Conservation (phyloP, 192 early-diverging fungal species). For the Backusella tarrabulga region DNA sequence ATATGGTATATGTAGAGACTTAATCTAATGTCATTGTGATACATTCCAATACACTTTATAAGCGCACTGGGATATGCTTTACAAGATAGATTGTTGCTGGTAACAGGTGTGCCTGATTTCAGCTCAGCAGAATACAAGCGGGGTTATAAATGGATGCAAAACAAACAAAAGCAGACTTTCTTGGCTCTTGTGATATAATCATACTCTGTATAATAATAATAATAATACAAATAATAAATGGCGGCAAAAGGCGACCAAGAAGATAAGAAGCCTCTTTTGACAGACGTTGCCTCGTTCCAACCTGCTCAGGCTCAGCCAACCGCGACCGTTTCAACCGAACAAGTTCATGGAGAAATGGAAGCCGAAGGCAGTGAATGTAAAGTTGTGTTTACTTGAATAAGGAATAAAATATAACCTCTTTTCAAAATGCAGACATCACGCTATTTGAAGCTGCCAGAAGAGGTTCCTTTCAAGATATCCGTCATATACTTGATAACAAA, state of each 20-base stretch:
- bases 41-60: not conserved
- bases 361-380: not conserved
- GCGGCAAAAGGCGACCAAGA: not conserved
- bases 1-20: not conserved
- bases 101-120: not conserved
- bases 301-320: not conserved
- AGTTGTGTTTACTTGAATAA: not conserved
- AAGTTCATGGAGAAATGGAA: not conserved
- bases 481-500: conserved; percentile 57
- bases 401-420: not conserved
- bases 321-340: not conserved
- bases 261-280: not conserved
- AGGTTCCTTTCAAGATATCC: conserved; percentile 59
- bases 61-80: not conserved
- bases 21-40: not conserved
- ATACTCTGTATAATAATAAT: not conserved
- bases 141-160: not conserved
- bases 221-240: not conserved
- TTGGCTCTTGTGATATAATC: not conserved
- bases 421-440: conserved; percentile 11
- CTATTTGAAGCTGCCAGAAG: conserved; percentile 74
- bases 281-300: not conserved
- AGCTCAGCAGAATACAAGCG: not conserved
- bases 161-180: not conserved
- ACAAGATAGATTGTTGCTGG: not conserved